Conservation (phyloP, 2,329 filamentous ascomycete species). For the Colletotrichum limetticola region DNA sequence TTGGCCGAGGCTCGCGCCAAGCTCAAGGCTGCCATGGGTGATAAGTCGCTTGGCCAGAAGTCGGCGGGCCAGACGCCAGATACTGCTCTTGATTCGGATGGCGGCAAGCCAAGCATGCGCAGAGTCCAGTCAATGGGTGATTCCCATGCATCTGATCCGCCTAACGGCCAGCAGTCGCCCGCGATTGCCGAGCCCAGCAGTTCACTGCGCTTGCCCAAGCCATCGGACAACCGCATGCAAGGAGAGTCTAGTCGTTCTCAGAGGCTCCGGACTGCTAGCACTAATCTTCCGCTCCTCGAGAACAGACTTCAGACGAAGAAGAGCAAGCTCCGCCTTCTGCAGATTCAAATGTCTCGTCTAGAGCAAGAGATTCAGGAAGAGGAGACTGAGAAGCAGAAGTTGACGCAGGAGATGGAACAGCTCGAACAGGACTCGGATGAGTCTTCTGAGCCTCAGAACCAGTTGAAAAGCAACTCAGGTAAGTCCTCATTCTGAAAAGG, state of each 20-base stretch:
- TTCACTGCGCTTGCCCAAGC: slow-evolving; percentile 42
- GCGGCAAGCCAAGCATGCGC: slow-evolving; percentile 28
- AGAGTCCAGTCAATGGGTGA: slow-evolving; percentile 36
- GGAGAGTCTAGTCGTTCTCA: slow-evolving; percentile 37
- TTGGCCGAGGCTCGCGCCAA: slow-evolving; percentile 67
- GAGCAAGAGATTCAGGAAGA: slow-evolving; percentile 59
- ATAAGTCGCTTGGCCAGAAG: slow-evolving; percentile 18
- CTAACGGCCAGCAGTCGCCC: slow-evolving; percentile 39
- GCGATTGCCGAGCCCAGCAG: slow-evolving; percentile 36
- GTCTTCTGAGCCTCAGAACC: slow-evolving; percentile 17
- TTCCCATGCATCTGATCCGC: slow-evolving; percentile 35
- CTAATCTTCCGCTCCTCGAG: slow-evolving; percentile 51
- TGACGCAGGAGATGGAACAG: slow-evolving; percentile 43
- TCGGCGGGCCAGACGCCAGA: slow-evolving; percentile 29
- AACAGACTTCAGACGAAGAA: slow-evolving; percentile 55
- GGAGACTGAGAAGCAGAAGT: slow-evolving; percentile 45
- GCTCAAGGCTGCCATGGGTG: slow-evolving; percentile 43
- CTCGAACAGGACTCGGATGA: slow-evolving; percentile 27
- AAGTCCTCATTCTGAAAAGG: neutral
- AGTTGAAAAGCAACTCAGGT: slow-evolving; percentile 30
- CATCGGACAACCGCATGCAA: slow-evolving; percentile 28
- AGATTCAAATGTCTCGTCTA: slow-evolving; percentile 59
- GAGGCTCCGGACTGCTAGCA: slow-evolving; percentile 48
- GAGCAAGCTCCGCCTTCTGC: slow-evolving; percentile 56
- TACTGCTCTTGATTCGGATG: slow-evolving; percentile 25